A percentile compares a stretch with the other conserved stretches of the same genome.
Conservation (phyloP, 2,329 filamentous ascomycete species). For the Thielaviopsis populi region DNA sequence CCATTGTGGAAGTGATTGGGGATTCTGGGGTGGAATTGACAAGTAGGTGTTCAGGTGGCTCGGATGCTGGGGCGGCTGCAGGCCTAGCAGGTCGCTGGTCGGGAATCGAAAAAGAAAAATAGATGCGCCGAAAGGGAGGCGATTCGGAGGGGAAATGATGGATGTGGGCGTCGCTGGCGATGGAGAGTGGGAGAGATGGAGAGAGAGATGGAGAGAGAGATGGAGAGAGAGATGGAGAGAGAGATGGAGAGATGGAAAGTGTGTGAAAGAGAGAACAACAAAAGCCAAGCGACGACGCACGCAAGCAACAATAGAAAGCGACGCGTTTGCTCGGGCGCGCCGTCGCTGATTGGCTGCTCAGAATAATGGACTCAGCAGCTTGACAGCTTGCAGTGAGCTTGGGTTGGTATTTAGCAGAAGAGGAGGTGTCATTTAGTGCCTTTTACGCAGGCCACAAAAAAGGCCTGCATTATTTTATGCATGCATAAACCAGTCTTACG, state of each 20-base stretch:
- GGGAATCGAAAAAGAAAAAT: neutral
- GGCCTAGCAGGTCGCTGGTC: neutral
- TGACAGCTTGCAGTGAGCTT: neutral
- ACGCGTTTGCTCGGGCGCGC: conserved; percentile 3
- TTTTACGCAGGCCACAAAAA: neutral
- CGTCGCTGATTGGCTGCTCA: conserved; percentile 3
- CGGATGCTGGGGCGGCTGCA: neutral
- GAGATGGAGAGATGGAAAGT: too few species aligned
- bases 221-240: too few species aligned
- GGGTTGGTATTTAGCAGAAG: neutral
- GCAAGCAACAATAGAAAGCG: neutral
- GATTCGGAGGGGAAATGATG: neutral
- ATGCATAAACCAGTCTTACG: neutral
- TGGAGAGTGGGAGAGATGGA: neutral
- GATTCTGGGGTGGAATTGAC: neutral
- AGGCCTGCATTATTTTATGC: neutral
- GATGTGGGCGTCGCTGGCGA: neutral
- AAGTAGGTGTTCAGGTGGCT: too few species aligned
- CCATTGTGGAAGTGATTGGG: conserved; percentile 7
- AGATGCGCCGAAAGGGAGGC: neutral
- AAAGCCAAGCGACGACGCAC: neutral
- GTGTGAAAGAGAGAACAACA: neutral
- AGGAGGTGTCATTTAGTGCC: neutral
- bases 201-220: too few species aligned
- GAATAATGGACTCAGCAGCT: neutral